Evolutionary conservation across 1,284 basidiomycete species (phyloP).

Genomic region (Singerocomus inundabilis): DNA sequence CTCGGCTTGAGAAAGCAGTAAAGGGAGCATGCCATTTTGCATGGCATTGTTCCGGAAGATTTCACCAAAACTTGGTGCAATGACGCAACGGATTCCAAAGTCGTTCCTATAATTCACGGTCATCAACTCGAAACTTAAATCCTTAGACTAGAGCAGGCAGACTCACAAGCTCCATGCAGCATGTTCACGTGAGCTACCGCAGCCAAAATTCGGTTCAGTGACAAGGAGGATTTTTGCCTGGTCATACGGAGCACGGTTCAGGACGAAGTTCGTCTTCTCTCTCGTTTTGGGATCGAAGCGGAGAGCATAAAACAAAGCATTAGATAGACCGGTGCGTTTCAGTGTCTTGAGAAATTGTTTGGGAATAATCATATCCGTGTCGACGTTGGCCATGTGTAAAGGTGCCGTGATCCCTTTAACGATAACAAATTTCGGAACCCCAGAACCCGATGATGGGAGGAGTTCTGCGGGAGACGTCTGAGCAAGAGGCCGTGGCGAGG

Average conservation of each 20-base stretch:
- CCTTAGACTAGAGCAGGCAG: not conserved
- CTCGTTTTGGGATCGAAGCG: conserved; percentile 81
- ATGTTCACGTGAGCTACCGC: conserved; percentile 92
- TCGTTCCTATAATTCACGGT: conserved; percentile 63
- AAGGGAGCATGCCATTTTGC: conserved; percentile 96
- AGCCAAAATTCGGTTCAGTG: conserved; percentile 92
- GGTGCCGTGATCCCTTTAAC: conserved; percentile 87
- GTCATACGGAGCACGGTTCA: conserved; percentile 85
- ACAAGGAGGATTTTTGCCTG: conserved; percentile 84
- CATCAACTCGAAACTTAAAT: conserved; percentile 8
- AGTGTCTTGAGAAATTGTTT: conserved; percentile 96
- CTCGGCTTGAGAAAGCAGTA: conserved; percentile 74
- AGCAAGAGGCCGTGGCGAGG: conserved; percentile 48
- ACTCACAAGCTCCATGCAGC: conserved; percentile 93
- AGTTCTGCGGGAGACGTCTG: conserved; percentile 38
- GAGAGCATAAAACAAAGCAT: conserved; percentile 84
- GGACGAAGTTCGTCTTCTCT: conserved; percentile 82
- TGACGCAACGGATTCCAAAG: conserved; percentile 91
- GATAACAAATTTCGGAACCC: conserved; percentile 74
- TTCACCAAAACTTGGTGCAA: conserved; percentile 93
- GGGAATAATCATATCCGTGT: conserved; percentile 97
- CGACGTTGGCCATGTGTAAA: conserved; percentile 90
- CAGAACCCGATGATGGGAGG: conserved; percentile 57
- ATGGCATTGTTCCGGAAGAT: conserved; percentile 92
- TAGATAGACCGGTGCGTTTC: conserved; percentile 90